These are phyloP conservation scores for Hirsutella minnesotensis DNA, from an alignment of 2,329 filamentous ascomycete species.

Conservation along the genomic window DNA sequence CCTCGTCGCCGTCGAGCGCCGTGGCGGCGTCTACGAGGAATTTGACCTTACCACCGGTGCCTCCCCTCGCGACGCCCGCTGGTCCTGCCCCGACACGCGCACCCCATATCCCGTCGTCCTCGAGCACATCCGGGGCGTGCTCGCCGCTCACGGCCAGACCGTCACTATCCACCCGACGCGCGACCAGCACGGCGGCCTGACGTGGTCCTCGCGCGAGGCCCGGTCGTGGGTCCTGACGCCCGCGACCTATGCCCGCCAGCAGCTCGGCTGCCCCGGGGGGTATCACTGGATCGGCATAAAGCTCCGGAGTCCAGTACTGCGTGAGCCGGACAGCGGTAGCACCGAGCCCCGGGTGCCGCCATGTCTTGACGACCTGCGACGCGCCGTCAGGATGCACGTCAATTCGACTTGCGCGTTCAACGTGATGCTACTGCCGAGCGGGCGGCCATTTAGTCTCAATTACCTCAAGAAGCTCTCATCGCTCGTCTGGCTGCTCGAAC, in stretches of 20 bases:
- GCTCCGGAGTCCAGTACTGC: constrained; percentile 9
- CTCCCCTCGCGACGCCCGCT: too few species aligned
- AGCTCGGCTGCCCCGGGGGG: constrained; percentile 7
- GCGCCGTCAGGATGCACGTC: constrained; percentile 9
- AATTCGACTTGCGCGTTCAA: constrained; percentile 14
- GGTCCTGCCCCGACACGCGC: too few species aligned
- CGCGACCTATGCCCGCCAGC: constrained; percentile 4
- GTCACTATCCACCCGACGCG: too few species aligned
- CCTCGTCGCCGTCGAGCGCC: too few species aligned
- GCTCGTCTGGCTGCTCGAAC: constrained; percentile 7
- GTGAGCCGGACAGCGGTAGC: neutral
- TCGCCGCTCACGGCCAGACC: too few species aligned
- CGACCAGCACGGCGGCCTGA: too few species aligned
- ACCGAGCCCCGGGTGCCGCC: neutral
- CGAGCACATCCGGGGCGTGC: too few species aligned
- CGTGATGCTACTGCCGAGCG: constrained; percentile 2
- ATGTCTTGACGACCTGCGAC: constrained; percentile 6
- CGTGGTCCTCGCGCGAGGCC: too few species aligned
- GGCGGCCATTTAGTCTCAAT: neutral
- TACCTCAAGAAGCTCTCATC: constrained; percentile 6
- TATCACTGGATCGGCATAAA: constrained; percentile 15
- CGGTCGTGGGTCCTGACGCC: constrained; percentile 8
- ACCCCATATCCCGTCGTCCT: too few species aligned
- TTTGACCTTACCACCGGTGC: too few species aligned
- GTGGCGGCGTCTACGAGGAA: too few species aligned